phyloP scores from a whole-genome alignment of 2,329 filamentous ascomycete genomes.

The Xylaria arbuscula region DNA sequence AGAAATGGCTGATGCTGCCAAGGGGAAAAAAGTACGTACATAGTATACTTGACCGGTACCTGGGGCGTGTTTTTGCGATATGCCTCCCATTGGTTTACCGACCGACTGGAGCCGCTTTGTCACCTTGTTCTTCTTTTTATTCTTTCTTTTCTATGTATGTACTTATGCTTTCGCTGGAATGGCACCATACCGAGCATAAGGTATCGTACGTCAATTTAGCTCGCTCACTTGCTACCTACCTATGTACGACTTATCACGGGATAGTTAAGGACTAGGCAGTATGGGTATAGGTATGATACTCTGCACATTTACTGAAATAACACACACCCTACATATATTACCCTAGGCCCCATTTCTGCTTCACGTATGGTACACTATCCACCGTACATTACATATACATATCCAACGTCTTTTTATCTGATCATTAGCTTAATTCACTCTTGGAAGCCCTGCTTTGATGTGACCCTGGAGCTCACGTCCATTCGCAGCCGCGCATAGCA shows the following conservation, averaged over 20 bases:
- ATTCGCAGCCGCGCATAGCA: constrained; percentile 3
- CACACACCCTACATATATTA: background rate
- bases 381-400: background rate
- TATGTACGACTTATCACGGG: background rate
- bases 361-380: constrained; percentile 15
- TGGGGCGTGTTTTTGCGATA: constrained; percentile 22
- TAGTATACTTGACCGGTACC: constrained; percentile 32
- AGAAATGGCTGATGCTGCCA: constrained; percentile 44
- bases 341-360: constrained; percentile 2
- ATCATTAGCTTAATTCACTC: constrained; percentile 10
- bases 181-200: background rate
- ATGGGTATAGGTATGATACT: background rate
- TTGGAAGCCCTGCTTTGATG: constrained; percentile 1
- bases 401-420: constrained; percentile 9
- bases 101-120: constrained; percentile 25
- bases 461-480: constrained; percentile 15
- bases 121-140: constrained; percentile 5
- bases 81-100: constrained; percentile 32
- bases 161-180: constrained; percentile 1
- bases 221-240: background rate
- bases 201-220: background rate
- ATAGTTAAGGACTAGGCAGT: background rate
- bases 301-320: background rate
- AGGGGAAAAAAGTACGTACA: constrained; percentile 19
- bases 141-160: background rate